Base-by-base conservation (phyloP, 1,139 yeast species). In the Martiniozyma asiatica region DNA sequence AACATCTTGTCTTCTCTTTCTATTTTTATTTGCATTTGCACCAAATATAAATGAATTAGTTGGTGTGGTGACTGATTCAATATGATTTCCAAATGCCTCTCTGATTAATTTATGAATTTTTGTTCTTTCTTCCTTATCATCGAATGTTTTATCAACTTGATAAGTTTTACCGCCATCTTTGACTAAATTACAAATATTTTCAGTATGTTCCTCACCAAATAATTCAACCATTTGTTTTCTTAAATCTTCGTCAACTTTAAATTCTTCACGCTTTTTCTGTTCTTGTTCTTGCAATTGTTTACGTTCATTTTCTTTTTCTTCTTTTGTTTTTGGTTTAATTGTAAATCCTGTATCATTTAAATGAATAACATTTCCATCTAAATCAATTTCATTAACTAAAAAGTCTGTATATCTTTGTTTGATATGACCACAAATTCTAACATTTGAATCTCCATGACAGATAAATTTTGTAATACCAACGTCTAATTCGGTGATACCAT, bases 331-430 rank as follows among this genome's bases (percentile, higher is more conserved):
- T 40, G 70, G 77, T 44, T 65, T 72, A 37, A 68, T 63, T 30
- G 68, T 68, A 30, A 77, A 62, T 3, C 96, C 96, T 32, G 73
- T 69, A 47, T 87, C 94, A 4, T 57, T 50, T 40, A 89, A 61
- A 50, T 77, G 89, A 10, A 87, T 68, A 3, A 85, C 94, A 3
- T 68, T 56, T 1, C 84, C 93, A 17, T 69, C 58, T 19, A 58
- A 44, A 37, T 65, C 78, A 37, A 89, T 77, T 53, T 92, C 98
- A 51, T 85, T 84, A 26, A 89, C 98, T 50, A 84, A 65, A 51
- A 92, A 92, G 52, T 89, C 98, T n/a, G 94, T 76, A 55, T 85
- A 85, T 39, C 95, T 64, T 47, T 81, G 93, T 53, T 89, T 89
- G 43, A 89, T 63, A 10, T 68, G 65, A 2, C 97, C 98, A 16